Evolutionary conservation across 2,329 filamentous ascomycete genomes (phyloP).

Genomic region (Phialophora tarda): DNA sequence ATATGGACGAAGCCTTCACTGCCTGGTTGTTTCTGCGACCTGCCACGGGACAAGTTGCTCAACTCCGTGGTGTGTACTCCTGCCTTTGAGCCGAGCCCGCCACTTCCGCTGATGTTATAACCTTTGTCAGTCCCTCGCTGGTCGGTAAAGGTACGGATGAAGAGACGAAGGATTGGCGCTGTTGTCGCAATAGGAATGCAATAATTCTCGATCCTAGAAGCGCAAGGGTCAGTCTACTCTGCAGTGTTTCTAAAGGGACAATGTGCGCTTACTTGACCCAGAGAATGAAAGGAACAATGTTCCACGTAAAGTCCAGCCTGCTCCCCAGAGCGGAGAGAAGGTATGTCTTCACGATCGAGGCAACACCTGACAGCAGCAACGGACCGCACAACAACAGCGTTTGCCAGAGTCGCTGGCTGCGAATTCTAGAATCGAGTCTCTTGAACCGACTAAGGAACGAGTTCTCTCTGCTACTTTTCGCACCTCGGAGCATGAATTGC

Average conservation of each 20-base stretch:
- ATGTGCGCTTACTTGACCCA: conserved; percentile 46
- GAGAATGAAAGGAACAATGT: conserved; percentile 46
- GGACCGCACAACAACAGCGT: conserved; percentile 45
- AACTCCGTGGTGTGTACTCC: conserved; percentile 3
- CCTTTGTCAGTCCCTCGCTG: conserved; percentile 22
- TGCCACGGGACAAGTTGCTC: conserved; percentile 2
- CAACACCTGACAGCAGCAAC: conserved; percentile 45
- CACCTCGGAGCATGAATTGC: conserved; percentile 45
- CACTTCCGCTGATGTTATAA: background rate
- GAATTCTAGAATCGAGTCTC: conserved; percentile 42
- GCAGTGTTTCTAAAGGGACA: background rate
- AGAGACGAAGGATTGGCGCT: conserved; percentile 45
- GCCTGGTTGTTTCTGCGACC: background rate
- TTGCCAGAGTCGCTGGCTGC: conserved; percentile 47
- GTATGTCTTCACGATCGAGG: conserved; percentile 48
- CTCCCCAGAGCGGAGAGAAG: conserved; percentile 46
- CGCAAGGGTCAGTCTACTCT: background rate
- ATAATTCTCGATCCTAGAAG: conserved; percentile 47
- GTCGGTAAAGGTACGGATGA: conserved; percentile 43
- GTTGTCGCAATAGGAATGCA: conserved; percentile 47
- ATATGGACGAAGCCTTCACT: conserved; percentile 10
- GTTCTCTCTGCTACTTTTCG: conserved; percentile 38
- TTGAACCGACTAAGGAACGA: conserved; percentile 43
- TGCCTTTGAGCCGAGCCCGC: conserved; percentile 7
- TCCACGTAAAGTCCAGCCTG: conserved; percentile 46